Conservation (phyloP, 768 basidiomycete genomes). For the Dioszegia aurantiaca region DNA sequence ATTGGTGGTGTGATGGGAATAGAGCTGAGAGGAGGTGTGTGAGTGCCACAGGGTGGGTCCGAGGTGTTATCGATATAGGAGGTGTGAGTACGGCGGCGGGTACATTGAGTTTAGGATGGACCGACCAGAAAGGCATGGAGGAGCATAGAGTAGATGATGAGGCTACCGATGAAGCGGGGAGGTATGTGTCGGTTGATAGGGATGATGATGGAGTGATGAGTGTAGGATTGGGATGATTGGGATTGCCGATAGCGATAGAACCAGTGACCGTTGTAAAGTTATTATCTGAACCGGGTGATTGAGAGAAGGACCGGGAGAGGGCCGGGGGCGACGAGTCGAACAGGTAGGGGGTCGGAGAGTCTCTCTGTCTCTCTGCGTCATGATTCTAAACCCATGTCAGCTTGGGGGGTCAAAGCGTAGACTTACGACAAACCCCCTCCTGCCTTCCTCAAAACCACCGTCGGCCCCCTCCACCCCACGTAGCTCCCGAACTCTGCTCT, state of each 20-base stretch:
- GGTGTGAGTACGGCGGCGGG: neutral
- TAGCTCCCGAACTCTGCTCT: slow-evolving; percentile 23
- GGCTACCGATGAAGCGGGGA: neutral
- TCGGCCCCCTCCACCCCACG: slow-evolving; percentile 48
- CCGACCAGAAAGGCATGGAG: slow-evolving; percentile 1
- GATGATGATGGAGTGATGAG: slow-evolving; percentile 5
- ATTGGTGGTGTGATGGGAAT: slow-evolving; percentile 42
- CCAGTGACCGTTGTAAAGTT: neutral
- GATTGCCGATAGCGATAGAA: slow-evolving; percentile 5
- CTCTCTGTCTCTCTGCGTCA: slow-evolving; percentile 48
- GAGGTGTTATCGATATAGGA: neutral
- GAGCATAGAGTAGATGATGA: neutral
- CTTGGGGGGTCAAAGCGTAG: neutral
- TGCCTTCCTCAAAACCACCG: slow-evolving; percentile 53
- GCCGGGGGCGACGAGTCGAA: slow-evolving; percentile 23
- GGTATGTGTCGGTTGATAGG: slow-evolving; percentile 6
- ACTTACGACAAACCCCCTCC: slow-evolving; percentile 50
- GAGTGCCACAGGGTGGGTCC: neutral
- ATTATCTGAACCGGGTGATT: slow-evolving; percentile 22
- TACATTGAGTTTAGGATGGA: slow-evolving; percentile 4
- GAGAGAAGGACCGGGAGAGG: slow-evolving; percentile 19
- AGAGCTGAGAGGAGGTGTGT: slow-evolving; percentile 39
- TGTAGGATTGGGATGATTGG: slow-evolving; percentile 6
- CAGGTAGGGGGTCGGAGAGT: slow-evolving; percentile 51
- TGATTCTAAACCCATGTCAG: neutral